Conservation (phyloP, 257 asterid species). For the Ophiorrhiza pumila region DNA sequence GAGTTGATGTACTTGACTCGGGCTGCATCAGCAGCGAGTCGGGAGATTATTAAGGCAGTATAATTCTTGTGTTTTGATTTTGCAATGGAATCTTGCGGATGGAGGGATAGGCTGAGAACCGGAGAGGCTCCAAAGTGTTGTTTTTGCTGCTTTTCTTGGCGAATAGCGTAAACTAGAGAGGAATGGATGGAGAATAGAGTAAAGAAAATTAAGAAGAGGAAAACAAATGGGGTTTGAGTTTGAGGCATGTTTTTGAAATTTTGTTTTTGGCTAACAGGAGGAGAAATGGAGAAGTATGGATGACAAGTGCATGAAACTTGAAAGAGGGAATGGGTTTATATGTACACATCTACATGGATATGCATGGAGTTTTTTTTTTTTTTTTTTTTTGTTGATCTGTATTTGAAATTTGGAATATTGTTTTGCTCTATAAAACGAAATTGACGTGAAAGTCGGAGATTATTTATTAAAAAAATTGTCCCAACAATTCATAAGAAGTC, state of each 20-base stretch:
- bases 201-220: background rate
- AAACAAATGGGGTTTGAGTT: background rate
- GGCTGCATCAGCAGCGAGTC: background rate
- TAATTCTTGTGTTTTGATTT: background rate
- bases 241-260: background rate
- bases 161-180: background rate
- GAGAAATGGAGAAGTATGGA: too few relatives aligned
- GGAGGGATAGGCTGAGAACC: background rate
- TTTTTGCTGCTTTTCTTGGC: background rate
- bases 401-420: too few relatives aligned
- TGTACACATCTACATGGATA: too few relatives aligned
- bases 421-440: too few relatives aligned
- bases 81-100: background rate
- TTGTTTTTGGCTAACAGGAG: too few relatives aligned
- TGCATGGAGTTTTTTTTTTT: too few relatives aligned
- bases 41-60: background rate
- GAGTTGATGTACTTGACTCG: background rate
- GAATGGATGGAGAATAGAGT: background rate
- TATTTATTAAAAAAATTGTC: too few relatives aligned
- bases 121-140: background rate
- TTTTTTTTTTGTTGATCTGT: too few relatives aligned
- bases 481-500: too few relatives aligned
- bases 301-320: too few relatives aligned
- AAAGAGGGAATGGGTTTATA: too few relatives aligned
- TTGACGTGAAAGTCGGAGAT: too few relatives aligned